Evolutionary conservation across 768 basidiomycete genomes (phyloP), one percentile per base, ranked within the genome.

Genomic region (Leccinum arenicola): DNA sequence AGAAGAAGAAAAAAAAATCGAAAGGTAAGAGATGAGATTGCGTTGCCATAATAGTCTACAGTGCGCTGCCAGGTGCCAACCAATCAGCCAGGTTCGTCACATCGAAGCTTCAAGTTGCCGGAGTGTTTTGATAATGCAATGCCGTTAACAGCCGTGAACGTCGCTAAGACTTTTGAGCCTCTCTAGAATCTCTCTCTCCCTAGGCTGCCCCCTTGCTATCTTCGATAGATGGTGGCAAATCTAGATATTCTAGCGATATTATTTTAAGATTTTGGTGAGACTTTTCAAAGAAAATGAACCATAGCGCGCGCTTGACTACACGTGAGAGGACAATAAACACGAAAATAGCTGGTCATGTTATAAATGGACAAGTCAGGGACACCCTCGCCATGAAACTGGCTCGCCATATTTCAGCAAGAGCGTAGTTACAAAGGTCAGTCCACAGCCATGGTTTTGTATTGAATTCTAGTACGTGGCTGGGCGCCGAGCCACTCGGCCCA

Each of bases 1-100:
- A 35, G 12, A 31, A 17, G 27, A 55, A 48, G 21, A 25, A 9
- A 23, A 36, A 29, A 45, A 19, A 17, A 25, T 40, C n/a, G 40
- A 43, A 43, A n/a, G 40, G 40, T 56, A 62, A 55, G 54, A 55
- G 33, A 35, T 35, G 33, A 35, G 67, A 71, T 71, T 62, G 57
- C 55, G 43, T 25, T 66, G 27, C 68, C 69, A 66, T 61, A 72
- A 70, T 29, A 4, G 55, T 57, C 35, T 40, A 10, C 55, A 52
- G 23, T 59, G 25, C 19, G n/a, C 56, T 61, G 61, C 61, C 61
- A 59, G 45, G 27, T 19, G 33, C 21, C 47, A 49, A 53, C 38
- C 31, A 48, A 56, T 56, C 52, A 54, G 66, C 33, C 48, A 50
- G 51, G 50, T 51, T 31, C 15, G 38, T 55, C 31, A 49, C 36